Percentiles rank a stretch among this genome's conserved stretches.
phyloP scores from a whole-genome alignment of 179 eudicot genomes.

The Heliamphora pulchella region DNA sequence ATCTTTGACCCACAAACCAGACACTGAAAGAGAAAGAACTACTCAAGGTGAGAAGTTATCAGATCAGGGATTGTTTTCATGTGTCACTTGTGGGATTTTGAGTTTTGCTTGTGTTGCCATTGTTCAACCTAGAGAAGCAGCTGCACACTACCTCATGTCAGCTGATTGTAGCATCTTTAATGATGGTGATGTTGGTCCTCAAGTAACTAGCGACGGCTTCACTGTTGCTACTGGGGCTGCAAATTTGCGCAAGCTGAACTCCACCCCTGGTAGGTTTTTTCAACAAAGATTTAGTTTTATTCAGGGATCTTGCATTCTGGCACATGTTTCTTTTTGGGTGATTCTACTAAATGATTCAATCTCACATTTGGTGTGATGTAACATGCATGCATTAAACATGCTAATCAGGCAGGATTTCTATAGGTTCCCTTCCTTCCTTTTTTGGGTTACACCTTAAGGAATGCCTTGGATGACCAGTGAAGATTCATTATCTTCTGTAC shows the following conservation, averaged over 20 bases:
- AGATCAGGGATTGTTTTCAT: conserved; percentile 76
- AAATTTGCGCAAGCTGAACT: conserved; percentile 30
- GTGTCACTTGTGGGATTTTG: conserved; percentile 95
- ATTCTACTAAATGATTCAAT: neutral
- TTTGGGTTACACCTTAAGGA: neutral
- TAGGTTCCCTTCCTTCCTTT: neutral
- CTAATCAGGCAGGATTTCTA: neutral
- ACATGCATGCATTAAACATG: conserved; percentile 4
- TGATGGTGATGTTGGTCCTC: conserved; percentile 37
- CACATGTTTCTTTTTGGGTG: neutral
- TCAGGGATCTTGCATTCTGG: neutral
- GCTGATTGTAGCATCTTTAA: conserved; percentile 53
- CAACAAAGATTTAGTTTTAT: neutral
- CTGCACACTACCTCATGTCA: conserved; percentile 71
- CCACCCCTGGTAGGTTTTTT: conserved; percentile 40
- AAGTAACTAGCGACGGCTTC: conserved; percentile 27
- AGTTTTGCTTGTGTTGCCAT: conserved; percentile 93
- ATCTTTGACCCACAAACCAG: conserved; percentile 20
- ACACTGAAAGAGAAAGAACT: conserved; percentile 29
- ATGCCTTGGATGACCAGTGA: neutral
- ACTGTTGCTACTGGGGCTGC: conserved; percentile 24
- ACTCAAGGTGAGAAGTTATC: conserved; percentile 43
- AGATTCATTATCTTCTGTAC: neutral
- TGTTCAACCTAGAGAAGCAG: conserved; percentile 69
- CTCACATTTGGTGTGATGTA: neutral